Percentiles rank a stretch among this genome's conserved stretches.
These are phyloP conservation scores for Boletus nobilissimus DNA, from an alignment of 1,284 basidiomycete species.

Conservation along the genomic window DNA sequence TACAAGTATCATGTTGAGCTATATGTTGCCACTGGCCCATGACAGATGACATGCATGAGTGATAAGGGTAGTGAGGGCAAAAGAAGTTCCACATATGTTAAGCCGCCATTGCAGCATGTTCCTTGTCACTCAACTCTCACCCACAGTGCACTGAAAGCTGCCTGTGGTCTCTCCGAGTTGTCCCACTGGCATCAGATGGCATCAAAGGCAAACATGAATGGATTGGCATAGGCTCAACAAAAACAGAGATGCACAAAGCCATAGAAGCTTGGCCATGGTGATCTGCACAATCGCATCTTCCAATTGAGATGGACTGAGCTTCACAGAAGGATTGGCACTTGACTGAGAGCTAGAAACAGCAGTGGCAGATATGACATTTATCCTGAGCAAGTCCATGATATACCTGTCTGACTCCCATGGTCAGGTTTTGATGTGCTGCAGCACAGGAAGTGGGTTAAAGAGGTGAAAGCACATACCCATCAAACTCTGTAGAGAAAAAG, in stretches of 20 bases:
- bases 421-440: neutral
- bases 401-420: neutral
- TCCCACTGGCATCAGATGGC: neutral
- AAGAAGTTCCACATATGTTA: neutral
- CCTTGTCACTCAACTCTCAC: conserved; percentile 5
- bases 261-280: neutral
- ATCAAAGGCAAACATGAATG: neutral
- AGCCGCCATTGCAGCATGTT: neutral
- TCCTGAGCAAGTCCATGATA: neutral
- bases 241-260: neutral
- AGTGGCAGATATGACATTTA: neutral
- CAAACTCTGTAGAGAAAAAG: neutral
- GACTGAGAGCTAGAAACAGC: neutral
- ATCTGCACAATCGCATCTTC: neutral
- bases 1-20: conserved; percentile 5
- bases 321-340: neutral
- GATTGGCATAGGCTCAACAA: neutral
- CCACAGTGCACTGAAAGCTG: neutral
- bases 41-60: neutral
- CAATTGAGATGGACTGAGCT: neutral
- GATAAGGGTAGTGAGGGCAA: neutral
- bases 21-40: neutral
- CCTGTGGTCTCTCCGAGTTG: conserved; percentile 1
- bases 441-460: neutral
- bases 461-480: neutral